Conservation (phyloP, 2,329 filamentous ascomycete genomes). For the Colletotrichum sidae region DNA sequence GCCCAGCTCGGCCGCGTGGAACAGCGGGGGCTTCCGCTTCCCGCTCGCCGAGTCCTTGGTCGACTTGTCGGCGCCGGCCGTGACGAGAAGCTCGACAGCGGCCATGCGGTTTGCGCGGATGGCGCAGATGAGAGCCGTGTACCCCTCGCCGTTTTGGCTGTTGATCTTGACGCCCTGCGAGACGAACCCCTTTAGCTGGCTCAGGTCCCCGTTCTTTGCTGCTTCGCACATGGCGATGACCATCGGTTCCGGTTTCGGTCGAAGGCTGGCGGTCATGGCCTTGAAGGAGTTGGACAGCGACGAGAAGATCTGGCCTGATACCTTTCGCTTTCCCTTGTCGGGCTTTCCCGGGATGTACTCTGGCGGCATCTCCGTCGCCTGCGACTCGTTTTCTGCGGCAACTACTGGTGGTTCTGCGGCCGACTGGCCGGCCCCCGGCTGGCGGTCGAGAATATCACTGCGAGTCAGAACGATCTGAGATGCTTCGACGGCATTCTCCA, state of each 20-base stretch:
- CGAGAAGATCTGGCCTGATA: conserved; percentile 39
- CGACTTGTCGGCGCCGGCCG: conserved; percentile 44
- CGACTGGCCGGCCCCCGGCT: conserved; percentile 2
- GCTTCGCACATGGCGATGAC: conserved; percentile 52
- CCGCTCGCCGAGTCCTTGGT: conserved; percentile 36
- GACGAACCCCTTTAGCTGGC: conserved; percentile 48
- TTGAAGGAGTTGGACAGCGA: conserved; percentile 50
- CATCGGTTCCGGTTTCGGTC: conserved; percentile 50
- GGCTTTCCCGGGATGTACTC: conserved; percentile 3
- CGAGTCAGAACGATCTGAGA: conserved; percentile 28
- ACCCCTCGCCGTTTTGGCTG: conserved; percentile 50
- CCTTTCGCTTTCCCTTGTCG: conserved; percentile 34
- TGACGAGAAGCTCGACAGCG: conserved; percentile 48
- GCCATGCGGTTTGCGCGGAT: conserved; percentile 46
- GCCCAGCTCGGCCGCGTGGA: conserved; percentile 39
- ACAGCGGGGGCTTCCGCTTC: conserved; percentile 41
- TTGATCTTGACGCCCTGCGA: conserved; percentile 50
- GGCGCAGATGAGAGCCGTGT: conserved; percentile 49
- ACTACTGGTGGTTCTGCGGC: neutral
- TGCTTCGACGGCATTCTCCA: conserved; percentile 29
- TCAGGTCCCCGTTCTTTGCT: conserved; percentile 46
- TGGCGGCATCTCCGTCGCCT: conserved; percentile 1
- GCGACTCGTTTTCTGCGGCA: neutral
- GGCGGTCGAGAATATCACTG: conserved; percentile 7
- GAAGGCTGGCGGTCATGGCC: conserved; percentile 47